phyloP scores from a whole-genome alignment of 805 yeast genomes.

The Wickerhamiella sorbophila region DNA sequence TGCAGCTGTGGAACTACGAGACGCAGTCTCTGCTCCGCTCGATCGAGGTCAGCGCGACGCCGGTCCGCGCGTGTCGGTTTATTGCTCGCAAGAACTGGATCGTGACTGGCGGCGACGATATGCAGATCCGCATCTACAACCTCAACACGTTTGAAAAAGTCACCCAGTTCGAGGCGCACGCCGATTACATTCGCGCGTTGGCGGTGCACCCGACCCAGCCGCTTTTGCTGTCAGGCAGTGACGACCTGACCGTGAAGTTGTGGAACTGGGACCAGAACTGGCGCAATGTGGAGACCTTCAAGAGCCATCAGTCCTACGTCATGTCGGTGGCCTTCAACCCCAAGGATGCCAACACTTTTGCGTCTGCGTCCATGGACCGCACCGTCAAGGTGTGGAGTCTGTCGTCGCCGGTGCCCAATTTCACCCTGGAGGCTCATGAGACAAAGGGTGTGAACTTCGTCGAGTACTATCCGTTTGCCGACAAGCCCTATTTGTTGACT shows the following conservation, averaged over 20 bases:
- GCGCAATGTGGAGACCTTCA: conserved; percentile 79
- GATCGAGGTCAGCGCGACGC: conserved; percentile 88
- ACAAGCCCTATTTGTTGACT: conserved; percentile 89
- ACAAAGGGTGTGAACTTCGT: conserved; percentile 90
- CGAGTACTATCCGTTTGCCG: conserved; percentile 93
- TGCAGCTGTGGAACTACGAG: conserved; percentile 91
- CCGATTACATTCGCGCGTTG: conserved; percentile 85
- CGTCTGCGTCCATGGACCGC: conserved; percentile 90
- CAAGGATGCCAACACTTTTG: conserved; percentile 94
- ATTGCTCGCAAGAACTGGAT: conserved; percentile 96
- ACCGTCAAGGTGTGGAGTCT: conserved; percentile 95
- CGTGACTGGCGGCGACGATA: conserved; percentile 91
- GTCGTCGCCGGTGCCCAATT: conserved; percentile 77
- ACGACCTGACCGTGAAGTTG: conserved; percentile 78
- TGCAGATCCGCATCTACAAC: conserved; percentile 83
- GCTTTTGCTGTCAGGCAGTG: conserved; percentile 74
- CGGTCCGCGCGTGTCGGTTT: conserved; percentile 90
- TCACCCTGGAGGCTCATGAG: conserved; percentile 82
- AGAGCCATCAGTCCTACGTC: conserved; percentile 91
- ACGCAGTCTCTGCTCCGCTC: conserved; percentile 72
- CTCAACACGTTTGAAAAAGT: conserved; percentile 92
- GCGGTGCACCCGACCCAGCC: conserved; percentile 94
- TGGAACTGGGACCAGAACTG: conserved; percentile 98
- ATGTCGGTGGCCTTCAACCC: conserved; percentile 94
- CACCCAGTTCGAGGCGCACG: conserved; percentile 94